phyloP scores from a whole-genome alignment of 805 yeast genomes.

The Gaillardinia entomophila region DNA sequence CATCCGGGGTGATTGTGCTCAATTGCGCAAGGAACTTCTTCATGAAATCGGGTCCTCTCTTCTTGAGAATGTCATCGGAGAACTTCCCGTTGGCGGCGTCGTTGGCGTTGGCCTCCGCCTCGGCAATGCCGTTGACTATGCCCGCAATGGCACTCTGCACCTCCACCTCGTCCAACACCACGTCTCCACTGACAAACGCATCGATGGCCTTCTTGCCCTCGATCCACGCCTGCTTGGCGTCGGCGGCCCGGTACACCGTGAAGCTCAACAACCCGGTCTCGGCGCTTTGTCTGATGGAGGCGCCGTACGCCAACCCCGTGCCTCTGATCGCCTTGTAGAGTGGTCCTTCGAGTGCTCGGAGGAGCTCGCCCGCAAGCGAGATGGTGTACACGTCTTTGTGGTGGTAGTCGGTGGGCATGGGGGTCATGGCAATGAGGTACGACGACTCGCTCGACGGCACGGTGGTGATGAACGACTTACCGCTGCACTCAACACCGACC shows the following conservation, averaged over 20 bases:
- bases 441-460: slow-evolving; percentile 86
- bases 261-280: slow-evolving; percentile 68
- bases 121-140: slow-evolving; percentile 67
- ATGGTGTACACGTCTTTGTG: slow-evolving; percentile 61
- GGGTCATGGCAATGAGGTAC: slow-evolving; percentile 54
- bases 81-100: slow-evolving; percentile 65
- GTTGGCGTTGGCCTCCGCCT: slow-evolving; percentile 56
- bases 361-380: slow-evolving; percentile 65
- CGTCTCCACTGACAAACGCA: slow-evolving; percentile 50
- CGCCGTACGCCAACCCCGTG: slow-evolving; percentile 90
- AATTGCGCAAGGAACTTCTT: slow-evolving; percentile 47
- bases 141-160: slow-evolving; percentile 73
- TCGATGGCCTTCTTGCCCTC: slow-evolving; percentile 63
- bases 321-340: slow-evolving; percentile 96
- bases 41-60: slow-evolving; percentile 66
- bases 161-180: slow-evolving; percentile 49
- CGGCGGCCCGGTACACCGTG: slow-evolving; percentile 77
- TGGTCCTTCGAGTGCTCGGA: slow-evolving; percentile 92
- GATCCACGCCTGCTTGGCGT: slow-evolving; percentile 58
- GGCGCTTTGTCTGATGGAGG: slow-evolving; percentile 48
- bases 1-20: slow-evolving; percentile 46
- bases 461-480: slow-evolving; percentile 56
- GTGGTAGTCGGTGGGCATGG: slow-evolving; percentile 46
- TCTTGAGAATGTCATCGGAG: slow-evolving; percentile 57
- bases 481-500: slow-evolving; percentile 47